Percentiles rank a stretch among this genome's conserved stretches.
Conservation (phyloP, 768 basidiomycete genomes). For the Boletus rubropictus region DNA sequence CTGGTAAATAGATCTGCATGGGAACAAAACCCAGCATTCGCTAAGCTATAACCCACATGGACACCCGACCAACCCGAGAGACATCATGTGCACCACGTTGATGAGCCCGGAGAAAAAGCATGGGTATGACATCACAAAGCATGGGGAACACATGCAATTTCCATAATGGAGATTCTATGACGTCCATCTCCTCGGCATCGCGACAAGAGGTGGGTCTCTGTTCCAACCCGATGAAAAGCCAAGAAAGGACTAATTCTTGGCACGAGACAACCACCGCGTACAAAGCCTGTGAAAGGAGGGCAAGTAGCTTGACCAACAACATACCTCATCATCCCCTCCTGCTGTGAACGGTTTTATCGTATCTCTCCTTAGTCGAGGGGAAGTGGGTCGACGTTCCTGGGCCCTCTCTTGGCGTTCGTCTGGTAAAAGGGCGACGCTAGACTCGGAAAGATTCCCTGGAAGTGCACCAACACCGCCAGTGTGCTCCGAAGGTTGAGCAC, state of each 20-base stretch:
- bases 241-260: neutral
- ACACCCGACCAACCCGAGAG: neutral
- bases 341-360: slow-evolving; percentile 7
- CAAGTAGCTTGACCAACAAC: neutral
- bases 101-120: neutral
- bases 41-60: neutral
- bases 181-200: neutral
- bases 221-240: neutral
- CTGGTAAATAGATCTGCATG: neutral
- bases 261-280: neutral
- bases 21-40: neutral
- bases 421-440: slow-evolving; percentile 44
- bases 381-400: neutral
- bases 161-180: neutral
- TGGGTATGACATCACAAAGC: neutral
- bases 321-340: slow-evolving; percentile 10
- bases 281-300: neutral
- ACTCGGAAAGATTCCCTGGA: slow-evolving; percentile 42
- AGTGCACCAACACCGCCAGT: slow-evolving; percentile 44
- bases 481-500: slow-evolving; percentile 29
- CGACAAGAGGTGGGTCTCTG: neutral
- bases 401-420: slow-evolving; percentile 34
- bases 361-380: slow-evolving; percentile 15
- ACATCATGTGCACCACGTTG: neutral
- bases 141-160: neutral